Base-by-base conservation (phyloP, 139 green algal species). In the Haematococcus lacustris region DNA sequence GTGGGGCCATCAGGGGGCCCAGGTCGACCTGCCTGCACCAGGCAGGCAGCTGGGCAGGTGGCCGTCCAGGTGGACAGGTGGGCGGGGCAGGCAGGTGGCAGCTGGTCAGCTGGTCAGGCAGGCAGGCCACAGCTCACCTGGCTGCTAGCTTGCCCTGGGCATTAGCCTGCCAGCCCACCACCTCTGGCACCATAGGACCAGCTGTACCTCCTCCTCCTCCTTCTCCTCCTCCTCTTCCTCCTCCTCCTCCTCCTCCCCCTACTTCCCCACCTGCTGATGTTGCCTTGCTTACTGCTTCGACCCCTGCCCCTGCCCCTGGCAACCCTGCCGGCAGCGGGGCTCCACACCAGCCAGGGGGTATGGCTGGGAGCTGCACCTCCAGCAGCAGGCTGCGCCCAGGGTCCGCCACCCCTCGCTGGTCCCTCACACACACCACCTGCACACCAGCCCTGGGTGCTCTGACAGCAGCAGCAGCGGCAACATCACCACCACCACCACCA, bases 101-200 rank as follows among this genome's bases (percentile, higher is more conserved):
- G 38, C 28, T 3, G 3, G 21, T 57, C 28, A 43, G 41, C 30
- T 13, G 47, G 47, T 43, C 3, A 64, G 67, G 51, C 35, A 68
- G 6, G 21, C 21, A 62, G 1, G 25, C 37, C 17, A 57, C n/a
- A n/a, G 9, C 76, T 28, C 73, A 84, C 82, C 79, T 74, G 0
- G 90, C 83, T n/a, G 77, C 78, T 47, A 83, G 73, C 79, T 83
- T 87, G 6, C 90, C 90, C 2, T 69, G 32, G 3, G 66, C 70
- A 62, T 93, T 89, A 0, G 75, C 32, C 82, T 97, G 89, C 93
- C 93, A 97, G 3, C 92, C 91, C 13, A 89, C 60, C 25, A 79
- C 80, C 0, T 78, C 70, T 1, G 77, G 77, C 6, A 57, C 76
- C 25, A 13, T 25, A 21, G 25, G n/a, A n/a, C n/a, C n/a, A n/a